A percentile compares a stretch with the other conserved stretches of the same genome.
Conservation (phyloP, 257 asterid species). For the Craterostigma plantagineum region DNA sequence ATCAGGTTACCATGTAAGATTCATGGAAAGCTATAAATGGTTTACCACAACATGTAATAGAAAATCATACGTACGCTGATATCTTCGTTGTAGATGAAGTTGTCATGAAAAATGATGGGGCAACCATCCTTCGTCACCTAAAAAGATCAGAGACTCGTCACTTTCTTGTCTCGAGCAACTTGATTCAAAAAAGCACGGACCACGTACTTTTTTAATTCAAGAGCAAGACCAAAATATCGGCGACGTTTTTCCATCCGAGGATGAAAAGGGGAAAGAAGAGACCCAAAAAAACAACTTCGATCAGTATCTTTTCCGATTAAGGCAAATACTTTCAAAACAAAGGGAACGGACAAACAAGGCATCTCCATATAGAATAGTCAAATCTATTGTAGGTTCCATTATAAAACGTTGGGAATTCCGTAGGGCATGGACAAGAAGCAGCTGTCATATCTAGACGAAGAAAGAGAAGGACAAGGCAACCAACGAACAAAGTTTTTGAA, state of each 20-base stretch:
- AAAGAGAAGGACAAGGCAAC: too few species aligned
- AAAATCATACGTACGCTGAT: neutral
- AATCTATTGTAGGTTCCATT: too few species aligned
- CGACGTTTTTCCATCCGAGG: neutral
- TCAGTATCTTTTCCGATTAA: neutral
- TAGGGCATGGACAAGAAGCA: too few species aligned
- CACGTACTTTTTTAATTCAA: slow-evolving; percentile 19
- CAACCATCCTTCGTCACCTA: slow-evolving; percentile 86
- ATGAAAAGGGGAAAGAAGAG: neutral
- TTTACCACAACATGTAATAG: too few species aligned
- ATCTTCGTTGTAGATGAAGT: slow-evolving; percentile 63
- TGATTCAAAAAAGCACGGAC: too few species aligned
- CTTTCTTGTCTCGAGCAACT: slow-evolving; percentile 2
- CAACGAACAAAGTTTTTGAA: too few species aligned
- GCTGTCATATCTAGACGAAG: too few species aligned
- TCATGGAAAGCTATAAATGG: neutral
- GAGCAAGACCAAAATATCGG: slow-evolving; percentile 19
- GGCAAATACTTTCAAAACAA: neutral
- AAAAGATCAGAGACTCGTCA: slow-evolving; percentile 25
- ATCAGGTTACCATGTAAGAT: neutral
- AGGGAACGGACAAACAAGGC: too few species aligned
- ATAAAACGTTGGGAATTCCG: too few species aligned
- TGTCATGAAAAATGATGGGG: slow-evolving; percentile 89
- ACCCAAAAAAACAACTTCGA: neutral
- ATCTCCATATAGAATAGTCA: too few species aligned